Base-by-base conservation (phyloP, 2,329 filamentous ascomycete genomes). In the Nothomitra cinnamomea region DNA sequence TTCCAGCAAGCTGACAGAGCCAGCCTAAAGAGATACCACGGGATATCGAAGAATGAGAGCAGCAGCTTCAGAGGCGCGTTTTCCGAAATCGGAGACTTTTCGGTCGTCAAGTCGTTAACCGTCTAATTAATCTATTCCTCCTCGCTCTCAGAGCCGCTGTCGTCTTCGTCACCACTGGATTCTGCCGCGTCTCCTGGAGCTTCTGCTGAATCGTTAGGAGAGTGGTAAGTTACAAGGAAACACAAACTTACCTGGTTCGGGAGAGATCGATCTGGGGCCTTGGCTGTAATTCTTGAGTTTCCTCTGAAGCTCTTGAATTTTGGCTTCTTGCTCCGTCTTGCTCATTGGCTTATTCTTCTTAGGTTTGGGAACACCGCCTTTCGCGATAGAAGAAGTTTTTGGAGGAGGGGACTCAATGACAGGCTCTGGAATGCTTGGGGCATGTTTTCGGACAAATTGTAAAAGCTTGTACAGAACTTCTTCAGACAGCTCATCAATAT, bases 311-410 rank as follows among this genome's bases (percentile, higher is more conserved):
- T 78, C 72, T 58, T 76, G 72, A 60, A 86, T 82, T 58, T 78
- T 80, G 42, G 76, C 73, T 62, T 84, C 80, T 66, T 86, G 82
- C 66, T 85, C 82, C 35, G 71, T 69, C 67, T 83, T 83, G 66
- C 79, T 81, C 82, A 86, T 86, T 1, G 82, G 82, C 71, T 85
- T 85, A 66, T 85, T 84, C 72, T 84, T 84, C 70, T 80, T 82
- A 53, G 77, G 75, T 66, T 80, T 80, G 57, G 68, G 69, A 21
- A 67, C 64, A 22, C 67, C 62, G 61, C 69, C 59, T 58, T 64
- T 60, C 57, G 63, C 45, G 59, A 58, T 52, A 56, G 63, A 54
- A 54, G 61, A 63, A 53, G 64, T 64, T 35, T 62, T 65, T 38
- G 67, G 67, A 7, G 62, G 71, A 21, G 25, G 35, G 3, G 35